phyloP scores from a whole-genome alignment of 139 green algal genomes.

The Medakamo hakoo region DNA sequence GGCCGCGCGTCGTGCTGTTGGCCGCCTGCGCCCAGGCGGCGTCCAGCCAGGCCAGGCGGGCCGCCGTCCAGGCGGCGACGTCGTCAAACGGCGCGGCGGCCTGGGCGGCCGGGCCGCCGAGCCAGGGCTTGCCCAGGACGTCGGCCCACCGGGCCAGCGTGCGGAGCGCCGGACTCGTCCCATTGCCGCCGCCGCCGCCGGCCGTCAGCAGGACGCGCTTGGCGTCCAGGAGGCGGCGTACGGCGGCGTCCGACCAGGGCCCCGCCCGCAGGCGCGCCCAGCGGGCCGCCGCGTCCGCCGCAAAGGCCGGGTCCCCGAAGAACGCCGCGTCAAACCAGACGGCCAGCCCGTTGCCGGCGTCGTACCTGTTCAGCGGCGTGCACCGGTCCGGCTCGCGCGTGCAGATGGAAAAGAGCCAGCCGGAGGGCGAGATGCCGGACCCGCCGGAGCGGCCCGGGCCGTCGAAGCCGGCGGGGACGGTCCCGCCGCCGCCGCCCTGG shows the following conservation, averaged over 20 bases:
- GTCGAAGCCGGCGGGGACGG: conserved; percentile 23
- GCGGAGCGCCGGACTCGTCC: conserved; percentile 8
- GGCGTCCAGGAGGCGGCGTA: conserved; percentile 1
- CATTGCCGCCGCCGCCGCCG: neutral
- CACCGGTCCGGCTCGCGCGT: conserved; percentile 15
- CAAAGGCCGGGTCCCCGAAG: conserved; percentile 8
- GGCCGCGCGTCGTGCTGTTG: neutral
- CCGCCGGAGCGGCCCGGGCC: conserved; percentile 28
- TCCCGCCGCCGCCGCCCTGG: conserved; percentile 2
- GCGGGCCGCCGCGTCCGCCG: conserved; percentile 5
- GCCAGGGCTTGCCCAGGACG: conserved; percentile 7
- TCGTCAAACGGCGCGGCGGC: neutral
- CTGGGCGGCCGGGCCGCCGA: neutral
- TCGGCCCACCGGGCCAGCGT: conserved; percentile 1
- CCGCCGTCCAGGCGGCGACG: conserved; percentile 8
- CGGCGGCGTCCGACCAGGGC: conserved; percentile 8
- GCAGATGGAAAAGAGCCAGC: conserved; percentile 27
- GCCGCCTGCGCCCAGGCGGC: conserved; percentile 1
- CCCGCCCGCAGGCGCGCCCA: conserved; percentile 10
- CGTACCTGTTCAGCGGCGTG: neutral
- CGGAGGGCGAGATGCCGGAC: conserved; percentile 43
- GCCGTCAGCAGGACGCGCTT: neutral
- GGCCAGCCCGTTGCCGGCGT: conserved; percentile 13
- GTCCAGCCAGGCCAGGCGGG: conserved; percentile 18
- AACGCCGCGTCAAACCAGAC: conserved; percentile 3